phyloP scores from a whole-genome alignment of 257 asterid genomes.

The Solanum pennellii region DNA sequence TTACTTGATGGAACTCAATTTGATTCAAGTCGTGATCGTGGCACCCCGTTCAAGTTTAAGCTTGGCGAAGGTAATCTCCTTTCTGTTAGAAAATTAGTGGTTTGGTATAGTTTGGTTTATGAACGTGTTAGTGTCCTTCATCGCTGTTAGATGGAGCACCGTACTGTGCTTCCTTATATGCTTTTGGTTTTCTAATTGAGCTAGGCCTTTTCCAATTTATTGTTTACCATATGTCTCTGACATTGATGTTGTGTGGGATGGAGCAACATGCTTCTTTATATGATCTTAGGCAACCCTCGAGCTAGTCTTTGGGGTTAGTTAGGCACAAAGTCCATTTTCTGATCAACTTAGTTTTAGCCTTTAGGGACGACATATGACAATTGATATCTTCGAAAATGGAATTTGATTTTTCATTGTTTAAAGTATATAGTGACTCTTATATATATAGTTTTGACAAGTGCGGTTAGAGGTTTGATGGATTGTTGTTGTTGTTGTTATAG shows the following conservation, averaged over 20 bases:
- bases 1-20: constrained; percentile 45
- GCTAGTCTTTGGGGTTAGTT: not conserved
- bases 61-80: constrained; percentile 34
- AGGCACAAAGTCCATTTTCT: not conserved
- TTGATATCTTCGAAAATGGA: not conserved
- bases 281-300: not conserved
- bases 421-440: not conserved
- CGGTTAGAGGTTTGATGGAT: not conserved
- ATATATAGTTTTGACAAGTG: not conserved
- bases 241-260: not conserved
- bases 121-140: not conserved
- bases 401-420: not conserved
- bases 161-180: not conserved
- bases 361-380: not conserved
- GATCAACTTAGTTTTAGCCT: not conserved
- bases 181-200: not conserved
- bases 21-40: constrained; percentile 41
- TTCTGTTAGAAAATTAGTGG: not conserved
- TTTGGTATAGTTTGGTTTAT: not conserved
- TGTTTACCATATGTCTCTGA: not conserved
- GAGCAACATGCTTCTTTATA: not conserved
- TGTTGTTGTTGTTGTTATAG: constrained; percentile 5
- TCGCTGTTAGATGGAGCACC: not conserved
- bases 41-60: constrained; percentile 30
- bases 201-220: not conserved